A percentile compares a stretch with the other conserved stretches of the same genome.
Conservation (phyloP, 2,329 filamentous ascomycete genomes). For the Graphium sp. region DNA sequence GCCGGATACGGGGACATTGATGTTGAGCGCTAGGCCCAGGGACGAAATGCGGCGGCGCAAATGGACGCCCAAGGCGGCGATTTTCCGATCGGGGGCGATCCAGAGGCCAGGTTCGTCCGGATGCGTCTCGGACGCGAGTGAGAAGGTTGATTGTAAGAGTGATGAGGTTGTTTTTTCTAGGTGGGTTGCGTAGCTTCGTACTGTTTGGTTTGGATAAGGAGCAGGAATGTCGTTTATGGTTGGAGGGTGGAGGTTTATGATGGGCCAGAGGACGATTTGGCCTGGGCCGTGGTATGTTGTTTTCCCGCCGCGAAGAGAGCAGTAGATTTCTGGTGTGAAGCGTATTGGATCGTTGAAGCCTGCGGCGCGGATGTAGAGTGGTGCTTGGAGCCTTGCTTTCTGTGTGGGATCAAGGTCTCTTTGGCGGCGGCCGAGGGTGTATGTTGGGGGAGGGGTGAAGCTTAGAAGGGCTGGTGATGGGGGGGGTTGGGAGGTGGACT, state of each 20-base stretch:
- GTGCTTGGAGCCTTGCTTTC: slow-evolving; percentile 21
- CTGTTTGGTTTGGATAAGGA: too few species aligned
- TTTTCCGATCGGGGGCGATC: slow-evolving; percentile 49
- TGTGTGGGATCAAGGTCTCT: slow-evolving; percentile 26
- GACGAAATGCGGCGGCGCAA: slow-evolving; percentile 68
- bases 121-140: slow-evolving; percentile 39
- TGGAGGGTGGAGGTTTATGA: slow-evolving; percentile 50
- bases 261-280: slow-evolving; percentile 82
- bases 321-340: slow-evolving; percentile 41
- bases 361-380: slow-evolving; percentile 15
- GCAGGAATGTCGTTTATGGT: too few species aligned
- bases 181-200: slow-evolving; percentile 60
- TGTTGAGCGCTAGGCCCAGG: slow-evolving; percentile 70
- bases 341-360: slow-evolving; percentile 12
- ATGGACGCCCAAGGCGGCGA: slow-evolving; percentile 86
- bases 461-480: slow-evolving; percentile 61
- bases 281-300: slow-evolving; percentile 93
- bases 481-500: not conserved
- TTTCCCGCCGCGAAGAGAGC: slow-evolving; percentile 70
- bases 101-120: slow-evolving; percentile 77
- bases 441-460: slow-evolving; percentile 69
- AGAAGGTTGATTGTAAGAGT: slow-evolving; percentile 37
- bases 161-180: slow-evolving; percentile 64
- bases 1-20: slow-evolving; percentile 38
- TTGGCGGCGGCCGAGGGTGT: slow-evolving; percentile 81